A percentile compares a stretch with the other conserved stretches of the same genome.
These are phyloP conservation scores for Albizia julibrissin DNA, from an alignment of 306 rosid genomes.

Conservation along the genomic window DNA sequence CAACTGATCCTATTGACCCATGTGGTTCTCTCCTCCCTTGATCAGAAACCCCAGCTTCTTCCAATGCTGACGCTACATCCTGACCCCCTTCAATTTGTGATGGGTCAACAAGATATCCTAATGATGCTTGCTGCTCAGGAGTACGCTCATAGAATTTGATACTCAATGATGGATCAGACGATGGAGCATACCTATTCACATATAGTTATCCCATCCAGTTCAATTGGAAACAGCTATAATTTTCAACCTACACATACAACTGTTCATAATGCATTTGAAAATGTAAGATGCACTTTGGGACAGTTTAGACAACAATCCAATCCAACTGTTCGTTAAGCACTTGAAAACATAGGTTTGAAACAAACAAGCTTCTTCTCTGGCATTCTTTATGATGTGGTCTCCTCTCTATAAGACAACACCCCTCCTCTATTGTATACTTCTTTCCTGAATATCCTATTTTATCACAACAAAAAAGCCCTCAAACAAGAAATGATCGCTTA, in stretches of 20 bases:
- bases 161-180: slow-evolving; percentile 72
- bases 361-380: background rate
- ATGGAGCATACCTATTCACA: slow-evolving; percentile 76
- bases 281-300: slow-evolving; percentile 1
- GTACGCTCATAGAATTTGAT: slow-evolving; percentile 88
- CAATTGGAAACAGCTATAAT: slow-evolving; percentile 18
- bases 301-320: background rate
- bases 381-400: background rate
- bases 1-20: slow-evolving; percentile 84
- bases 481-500: slow-evolving; percentile 47
- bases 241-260: slow-evolving; percentile 2
- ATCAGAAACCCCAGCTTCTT: slow-evolving; percentile 40
- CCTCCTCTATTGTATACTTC: background rate
- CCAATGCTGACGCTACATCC: slow-evolving; percentile 42
- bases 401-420: slow-evolving; percentile 2
- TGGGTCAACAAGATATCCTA: slow-evolving; percentile 73
- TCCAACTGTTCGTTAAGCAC: slow-evolving; percentile 15
- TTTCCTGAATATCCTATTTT: background rate
- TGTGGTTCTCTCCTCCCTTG: slow-evolving; percentile 64
- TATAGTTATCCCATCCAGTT: background rate
- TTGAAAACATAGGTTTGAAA: background rate
- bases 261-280: background rate
- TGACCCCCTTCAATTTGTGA: slow-evolving; percentile 44
- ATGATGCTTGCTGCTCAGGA: slow-evolving; percentile 78
- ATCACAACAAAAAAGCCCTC: background rate